Conservation (phyloP, 768 basidiomycete species). For the Lentinula sp. region DNA sequence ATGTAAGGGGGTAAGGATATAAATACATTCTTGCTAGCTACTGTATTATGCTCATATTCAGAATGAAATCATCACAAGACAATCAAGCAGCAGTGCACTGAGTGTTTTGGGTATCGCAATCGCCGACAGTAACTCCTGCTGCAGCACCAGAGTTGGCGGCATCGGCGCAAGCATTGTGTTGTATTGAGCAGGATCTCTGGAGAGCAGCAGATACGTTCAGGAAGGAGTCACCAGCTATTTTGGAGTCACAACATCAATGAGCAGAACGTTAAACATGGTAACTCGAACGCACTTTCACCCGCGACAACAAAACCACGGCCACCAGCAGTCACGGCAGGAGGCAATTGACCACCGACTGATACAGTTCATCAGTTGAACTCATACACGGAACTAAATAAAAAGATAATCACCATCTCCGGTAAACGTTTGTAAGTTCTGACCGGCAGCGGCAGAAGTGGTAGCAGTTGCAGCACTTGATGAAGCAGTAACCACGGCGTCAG, state of each 20-base stretch:
- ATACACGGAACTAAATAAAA: not conserved
- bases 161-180: conserved; percentile 37
- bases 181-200: conserved; percentile 52
- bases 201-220: conserved; percentile 42
- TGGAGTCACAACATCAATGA: not conserved
- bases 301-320: conserved; percentile 44
- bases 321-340: conserved; percentile 38
- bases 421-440: conserved; percentile 38
- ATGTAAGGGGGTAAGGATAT: conserved; percentile 3
- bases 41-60: not conserved
- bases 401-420: conserved; percentile 35
- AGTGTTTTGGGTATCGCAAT: conserved; percentile 25
- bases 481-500: conserved; percentile 10
- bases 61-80: not conserved
- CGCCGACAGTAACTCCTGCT: conserved; percentile 27
- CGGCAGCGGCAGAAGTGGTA: conserved; percentile 8
- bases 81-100: conserved; percentile 18
- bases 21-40: conserved; percentile 6
- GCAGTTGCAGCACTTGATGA: conserved; percentile 11
- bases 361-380: not conserved
- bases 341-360: conserved; percentile 34
- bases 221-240: conserved; percentile 27
- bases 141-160: conserved; percentile 39
- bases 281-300: conserved; percentile 8
- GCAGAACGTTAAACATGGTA: not conserved